Percentiles rank a stretch among this genome's conserved stretches.
These are phyloP conservation scores for Umbelopsis sp. DNA, from an alignment of 192 early-diverging fungal species.

Conservation along the genomic window DNA sequence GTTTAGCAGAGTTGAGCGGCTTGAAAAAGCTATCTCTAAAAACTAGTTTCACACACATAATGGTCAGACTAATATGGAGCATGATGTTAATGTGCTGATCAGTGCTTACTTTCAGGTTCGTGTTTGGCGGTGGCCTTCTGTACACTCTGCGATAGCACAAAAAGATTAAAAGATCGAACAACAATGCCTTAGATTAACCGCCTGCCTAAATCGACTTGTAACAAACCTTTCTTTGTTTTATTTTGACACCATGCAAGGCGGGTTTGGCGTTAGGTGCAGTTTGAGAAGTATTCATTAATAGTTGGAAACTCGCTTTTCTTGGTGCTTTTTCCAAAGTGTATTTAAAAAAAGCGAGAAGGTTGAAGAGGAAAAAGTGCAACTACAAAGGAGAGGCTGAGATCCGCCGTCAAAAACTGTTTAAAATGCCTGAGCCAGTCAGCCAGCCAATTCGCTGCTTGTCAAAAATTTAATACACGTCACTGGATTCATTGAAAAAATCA, in stretches of 20 bases:
- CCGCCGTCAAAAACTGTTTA: too few species aligned
- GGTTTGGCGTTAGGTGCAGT: conserved; percentile 47
- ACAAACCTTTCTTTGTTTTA: conserved; percentile 67
- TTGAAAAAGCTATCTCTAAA: conserved; percentile 63
- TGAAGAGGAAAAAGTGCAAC: conserved; percentile 9
- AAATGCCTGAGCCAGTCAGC: too few species aligned
- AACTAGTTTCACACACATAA: conserved; percentile 46
- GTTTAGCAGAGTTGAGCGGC: conserved; percentile 46
- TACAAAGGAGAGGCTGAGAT: conserved; percentile 14
- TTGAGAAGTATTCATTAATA: conserved; percentile 53
- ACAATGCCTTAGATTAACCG: background rate
- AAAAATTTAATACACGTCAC: too few species aligned
- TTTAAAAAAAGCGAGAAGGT: conserved; percentile 22
- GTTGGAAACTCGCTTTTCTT: conserved; percentile 16
- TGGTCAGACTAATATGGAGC: too few species aligned
- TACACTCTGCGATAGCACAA: conserved; percentile 48
- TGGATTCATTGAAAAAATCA: too few species aligned
- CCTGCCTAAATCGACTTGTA: too few species aligned
- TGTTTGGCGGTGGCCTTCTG: conserved; percentile 69
- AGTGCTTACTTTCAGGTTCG: conserved; percentile 60
- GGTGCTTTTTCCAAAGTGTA: conserved; percentile 10
- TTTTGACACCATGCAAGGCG: conserved; percentile 70
- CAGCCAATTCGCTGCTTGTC: too few species aligned
- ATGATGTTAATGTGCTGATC: too few species aligned
- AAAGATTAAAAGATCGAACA: background rate